phyloP scores from a whole-genome alignment of 2,329 filamentous ascomycete species.

The Aureobasidium sp. region DNA sequence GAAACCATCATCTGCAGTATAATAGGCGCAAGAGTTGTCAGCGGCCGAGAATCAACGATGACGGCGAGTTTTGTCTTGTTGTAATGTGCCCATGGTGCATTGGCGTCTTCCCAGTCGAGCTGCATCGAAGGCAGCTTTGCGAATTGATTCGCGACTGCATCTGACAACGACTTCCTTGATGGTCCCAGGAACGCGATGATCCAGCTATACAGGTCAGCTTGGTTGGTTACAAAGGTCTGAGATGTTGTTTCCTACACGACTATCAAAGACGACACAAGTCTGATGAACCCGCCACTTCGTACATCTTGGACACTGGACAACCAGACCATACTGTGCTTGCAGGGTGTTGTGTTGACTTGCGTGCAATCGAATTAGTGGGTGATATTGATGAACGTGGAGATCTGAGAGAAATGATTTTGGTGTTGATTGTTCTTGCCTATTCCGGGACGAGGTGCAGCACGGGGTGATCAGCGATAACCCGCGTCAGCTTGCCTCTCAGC shows the following conservation, averaged over 20 bases:
- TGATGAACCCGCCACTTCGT: background rate
- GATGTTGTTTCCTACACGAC: background rate
- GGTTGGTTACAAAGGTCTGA: background rate
- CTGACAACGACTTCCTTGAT: background rate
- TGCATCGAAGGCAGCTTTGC: background rate
- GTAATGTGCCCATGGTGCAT: background rate
- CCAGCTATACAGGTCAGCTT: background rate
- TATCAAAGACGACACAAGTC: background rate
- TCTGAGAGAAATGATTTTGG: background rate
- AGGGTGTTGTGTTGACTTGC: background rate
- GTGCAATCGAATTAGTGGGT: background rate
- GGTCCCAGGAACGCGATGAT: background rate
- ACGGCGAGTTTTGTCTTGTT: background rate
- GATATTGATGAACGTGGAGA: background rate
- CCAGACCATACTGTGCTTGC: background rate
- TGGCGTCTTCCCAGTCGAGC: background rate
- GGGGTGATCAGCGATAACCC: background rate
- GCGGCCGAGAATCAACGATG: background rate
- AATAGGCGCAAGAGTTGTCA: background rate
- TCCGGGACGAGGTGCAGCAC: background rate
- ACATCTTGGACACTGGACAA: background rate
- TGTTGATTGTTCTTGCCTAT: background rate
- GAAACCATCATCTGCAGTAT: background rate
- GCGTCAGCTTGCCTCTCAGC: background rate
- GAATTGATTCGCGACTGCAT: background rate